Evolutionary conservation across 2,329 filamentous ascomycete genomes (phyloP).

Genomic region (Lecanicillium sp.): DNA sequence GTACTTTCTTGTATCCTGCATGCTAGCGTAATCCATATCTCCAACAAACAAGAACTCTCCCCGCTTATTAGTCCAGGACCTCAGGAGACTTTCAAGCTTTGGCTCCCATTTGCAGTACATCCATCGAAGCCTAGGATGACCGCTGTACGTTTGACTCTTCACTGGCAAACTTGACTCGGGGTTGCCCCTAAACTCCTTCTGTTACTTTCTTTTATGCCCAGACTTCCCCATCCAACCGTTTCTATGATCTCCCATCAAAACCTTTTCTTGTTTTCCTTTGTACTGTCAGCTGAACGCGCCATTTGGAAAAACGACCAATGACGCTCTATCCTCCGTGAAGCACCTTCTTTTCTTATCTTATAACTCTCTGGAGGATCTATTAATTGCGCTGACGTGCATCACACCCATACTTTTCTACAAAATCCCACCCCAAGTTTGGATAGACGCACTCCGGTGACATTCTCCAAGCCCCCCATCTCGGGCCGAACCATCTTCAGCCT

Average conservation of each 20-base stretch:
- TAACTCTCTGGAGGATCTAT: no score
- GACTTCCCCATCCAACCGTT: background rate
- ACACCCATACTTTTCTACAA: no score
- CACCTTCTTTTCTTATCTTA: no score
- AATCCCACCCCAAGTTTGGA: no score
- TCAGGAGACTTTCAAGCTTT: constrained; percentile 4
- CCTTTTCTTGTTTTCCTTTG: constrained; percentile 2
- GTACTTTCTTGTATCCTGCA: background rate
- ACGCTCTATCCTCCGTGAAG: no score
- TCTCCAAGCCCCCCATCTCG: no score
- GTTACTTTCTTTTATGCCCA: background rate
- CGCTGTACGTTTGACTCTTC: background rate
- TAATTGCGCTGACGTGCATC: no score
- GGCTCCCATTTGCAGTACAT: no score
- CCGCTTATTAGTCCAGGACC: constrained; percentile 4
- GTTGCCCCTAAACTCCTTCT: background rate
- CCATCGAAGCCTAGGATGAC: no score
- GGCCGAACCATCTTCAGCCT: constrained; percentile 12
- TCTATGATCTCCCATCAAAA: constrained; percentile 2
- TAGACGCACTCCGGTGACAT: no score
- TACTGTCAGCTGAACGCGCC: no score
- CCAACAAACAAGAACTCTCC: background rate
- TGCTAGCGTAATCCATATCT: constrained; percentile 3
- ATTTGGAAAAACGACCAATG: no score
- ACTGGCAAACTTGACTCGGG: constrained; percentile 7